Evolutionary conservation across 768 basidiomycete genomes (phyloP), one percentile per base, ranked within the genome.

Genomic region (Tephrocybe sp.): DNA sequence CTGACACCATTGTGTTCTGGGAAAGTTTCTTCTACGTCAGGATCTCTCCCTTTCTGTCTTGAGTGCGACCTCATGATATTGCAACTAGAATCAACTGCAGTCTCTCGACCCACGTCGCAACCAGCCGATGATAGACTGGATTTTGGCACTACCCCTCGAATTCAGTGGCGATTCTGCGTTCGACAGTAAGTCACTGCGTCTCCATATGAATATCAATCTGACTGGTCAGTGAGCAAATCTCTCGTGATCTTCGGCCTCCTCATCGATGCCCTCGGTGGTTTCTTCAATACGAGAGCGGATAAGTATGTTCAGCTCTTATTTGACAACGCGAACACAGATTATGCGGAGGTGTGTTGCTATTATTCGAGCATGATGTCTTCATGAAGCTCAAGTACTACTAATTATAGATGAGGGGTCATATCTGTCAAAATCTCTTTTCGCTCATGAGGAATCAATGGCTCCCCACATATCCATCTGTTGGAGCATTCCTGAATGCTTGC

Each of bases 161-260:
- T 91, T 95, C 65, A 78, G 80, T 32, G 81, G 85, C 40, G 89
- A 90, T 56, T 96, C 92, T 23, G 89, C 91, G 2, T 97, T 97
- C 65, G 80, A 85, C 56, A 86, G 92, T 89, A 70, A 63, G 82
- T 72, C 34, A 12, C 45, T 33, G 40, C 32, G n/a, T 11, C 23
- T 30, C 49, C 34, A 39, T 40, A 23, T 13, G 4, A 22, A 34
- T 17, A 19, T 45, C 40, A 42, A 39, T 36, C 12, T 35, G 41
- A 39, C 23, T 45, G 17, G 52, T 19, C 60, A 93, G 92, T 91
- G 76, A 86, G 78, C 58, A 93, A 93, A 62, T 70, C 88, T 1
- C 71, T 94, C 5, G 74, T 81, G 32, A 66, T 88, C 9, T 75
- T 90, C 53, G 79, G 80, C 14, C 79, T 83, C 20, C 65, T 92